Base-by-base conservation (phyloP, 1,284 basidiomycete genomes). In the Malassezia psittaci region DNA sequence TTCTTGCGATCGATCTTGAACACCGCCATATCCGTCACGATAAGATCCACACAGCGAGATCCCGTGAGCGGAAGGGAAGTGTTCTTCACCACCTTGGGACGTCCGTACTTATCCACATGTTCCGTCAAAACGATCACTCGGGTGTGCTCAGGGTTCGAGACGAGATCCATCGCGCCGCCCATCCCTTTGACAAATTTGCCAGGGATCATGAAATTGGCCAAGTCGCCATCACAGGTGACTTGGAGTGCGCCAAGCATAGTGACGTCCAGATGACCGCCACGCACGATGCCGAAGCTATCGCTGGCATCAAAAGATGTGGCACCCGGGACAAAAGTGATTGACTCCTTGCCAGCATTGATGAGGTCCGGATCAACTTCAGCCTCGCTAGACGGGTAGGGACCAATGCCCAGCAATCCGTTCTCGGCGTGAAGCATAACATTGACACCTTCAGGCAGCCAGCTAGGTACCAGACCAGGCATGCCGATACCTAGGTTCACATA, bases 141-240 rank as follows among this genome's bases (percentile, higher is more conserved):
- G 46, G 66, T 63, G 33, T 61, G 53, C 37, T 54, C 42, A 0
- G 65, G 67, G 52, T 63, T 64, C 19, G 62, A 62, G 35, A 66
- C 63, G 13, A 68, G 83, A 72, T 93, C 90, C 89, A 94, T 94
- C 1, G 90, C 90, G 54, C 91, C 90, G 32, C 90, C 90, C 74
- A 94, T 90, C 47, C 87, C 87, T 52, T 62, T 60, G 15, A 67
- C 65, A 70, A 90, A 81, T 77, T 91, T 90, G 33, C 88, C 88
- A 13, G 90, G 90, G 65, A 96, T 89, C 90, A 94, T 96, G 75
- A 88, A 96, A 79, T 96, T 96, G 48, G 93, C 91, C 59, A 96
- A 85, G 74, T 96, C 90, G 89, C 83, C 93, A 19, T 83, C 83
- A 64, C 86, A 83, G 1, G 88, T 89, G 48, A 96, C 90, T 80